Conservation (phyloP, 352 stramenopile genomes). For the Phytopythium aichiense region DNA sequence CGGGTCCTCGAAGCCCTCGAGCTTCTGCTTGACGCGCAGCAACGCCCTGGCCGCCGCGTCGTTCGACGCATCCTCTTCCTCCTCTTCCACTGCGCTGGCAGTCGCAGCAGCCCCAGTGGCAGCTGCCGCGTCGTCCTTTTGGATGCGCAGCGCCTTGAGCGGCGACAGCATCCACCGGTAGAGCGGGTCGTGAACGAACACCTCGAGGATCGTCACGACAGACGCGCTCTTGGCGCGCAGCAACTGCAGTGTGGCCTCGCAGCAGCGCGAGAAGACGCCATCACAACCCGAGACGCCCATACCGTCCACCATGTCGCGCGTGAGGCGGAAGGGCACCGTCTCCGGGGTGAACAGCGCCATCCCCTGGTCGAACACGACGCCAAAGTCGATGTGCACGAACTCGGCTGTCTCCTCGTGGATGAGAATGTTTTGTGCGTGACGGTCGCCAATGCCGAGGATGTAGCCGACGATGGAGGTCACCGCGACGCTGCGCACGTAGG, state of each 20-base stretch:
- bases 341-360: conserved; percentile 95
- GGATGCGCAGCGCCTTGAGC: conserved; percentile 81
- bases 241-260: conserved; percentile 90
- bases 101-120: conserved; percentile 5
- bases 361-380: conserved; percentile 99
- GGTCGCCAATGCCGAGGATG: conserved; percentile 97
- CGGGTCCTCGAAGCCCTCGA: conserved; percentile 97
- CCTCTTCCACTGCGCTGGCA: conserved; percentile 14
- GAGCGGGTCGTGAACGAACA: conserved; percentile 98
- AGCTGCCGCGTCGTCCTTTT: conserved; percentile 45
- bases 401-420: conserved; percentile 96
- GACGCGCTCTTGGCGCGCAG: conserved; percentile 92
- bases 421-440: conserved; percentile 98
- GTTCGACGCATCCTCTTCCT: conserved; percentile 24
- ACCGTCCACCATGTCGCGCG: conserved; percentile 98
- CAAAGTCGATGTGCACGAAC: conserved; percentile 99
- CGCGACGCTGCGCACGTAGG: conserved; percentile 95
- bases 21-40: conserved; percentile 96
- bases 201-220: conserved; percentile 98
- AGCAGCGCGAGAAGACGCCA: conserved; percentile 94
- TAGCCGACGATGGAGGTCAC: conserved; percentile 97
- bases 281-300: conserved; percentile 97
- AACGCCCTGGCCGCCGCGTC: conserved; percentile 93
- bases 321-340: conserved; percentile 98
- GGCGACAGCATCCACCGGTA: conserved; percentile 97